These are phyloP conservation scores for Seiridium unicorne DNA, from an alignment of 2,329 filamentous ascomycete species.

Conservation along the genomic window DNA sequence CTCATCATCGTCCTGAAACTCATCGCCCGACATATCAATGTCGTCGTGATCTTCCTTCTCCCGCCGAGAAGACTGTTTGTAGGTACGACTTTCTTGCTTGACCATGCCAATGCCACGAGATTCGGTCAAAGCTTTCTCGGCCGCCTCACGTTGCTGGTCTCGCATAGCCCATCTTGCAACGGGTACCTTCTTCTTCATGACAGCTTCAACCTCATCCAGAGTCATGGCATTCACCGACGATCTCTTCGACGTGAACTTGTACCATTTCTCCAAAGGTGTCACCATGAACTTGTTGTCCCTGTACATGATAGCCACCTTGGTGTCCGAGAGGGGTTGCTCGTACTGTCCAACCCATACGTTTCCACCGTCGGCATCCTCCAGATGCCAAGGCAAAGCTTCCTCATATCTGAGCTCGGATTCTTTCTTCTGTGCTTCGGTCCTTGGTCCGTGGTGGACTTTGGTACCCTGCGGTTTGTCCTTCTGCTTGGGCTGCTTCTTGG, in stretches of 20 bases:
- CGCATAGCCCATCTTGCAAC: slow-evolving; percentile 80
- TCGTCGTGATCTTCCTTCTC: slow-evolving; percentile 72
- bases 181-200: slow-evolving; percentile 76
- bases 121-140: slow-evolving; percentile 55
- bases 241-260: slow-evolving; percentile 80
- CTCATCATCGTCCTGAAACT: slow-evolving; percentile 89
- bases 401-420: slow-evolving; percentile 78
- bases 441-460: slow-evolving; percentile 80
- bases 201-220: slow-evolving; percentile 81
- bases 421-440: slow-evolving; percentile 76
- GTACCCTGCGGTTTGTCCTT: slow-evolving; percentile 78
- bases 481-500: slow-evolving; percentile 40
- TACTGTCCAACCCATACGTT: slow-evolving; percentile 93
- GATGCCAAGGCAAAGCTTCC: slow-evolving; percentile 92
- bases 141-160: slow-evolving; percentile 50
- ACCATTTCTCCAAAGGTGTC: slow-evolving; percentile 94
- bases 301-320: slow-evolving; percentile 77
- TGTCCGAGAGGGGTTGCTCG: slow-evolving; percentile 82
- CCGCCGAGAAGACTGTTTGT: slow-evolving; percentile 55
- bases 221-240: slow-evolving; percentile 70
- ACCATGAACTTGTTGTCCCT: slow-evolving; percentile 72
- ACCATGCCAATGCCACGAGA: slow-evolving; percentile 60
- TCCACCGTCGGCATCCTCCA: slow-evolving; percentile 95
- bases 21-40: slow-evolving; percentile 64
- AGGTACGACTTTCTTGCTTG: slow-evolving; percentile 68